phyloP scores from a whole-genome alignment of 2,329 filamentous ascomycete species.

The Calonectria naviculata region DNA sequence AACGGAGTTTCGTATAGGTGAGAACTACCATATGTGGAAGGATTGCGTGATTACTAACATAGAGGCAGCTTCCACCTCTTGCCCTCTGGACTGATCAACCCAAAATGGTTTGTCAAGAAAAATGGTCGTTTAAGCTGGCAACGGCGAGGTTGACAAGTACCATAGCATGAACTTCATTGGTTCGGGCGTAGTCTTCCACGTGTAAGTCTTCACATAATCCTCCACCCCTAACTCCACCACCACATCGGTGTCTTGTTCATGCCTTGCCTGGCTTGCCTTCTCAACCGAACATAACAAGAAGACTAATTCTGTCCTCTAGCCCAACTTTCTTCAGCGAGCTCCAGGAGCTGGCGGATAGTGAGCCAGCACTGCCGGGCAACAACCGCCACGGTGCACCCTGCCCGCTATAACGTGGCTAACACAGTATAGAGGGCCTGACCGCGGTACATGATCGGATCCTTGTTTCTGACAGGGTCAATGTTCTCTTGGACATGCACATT shows the following conservation, averaged over 20 bases:
- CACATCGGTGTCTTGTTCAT: conserved; percentile 32
- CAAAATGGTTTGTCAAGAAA: conserved; percentile 54
- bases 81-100: conserved; percentile 78
- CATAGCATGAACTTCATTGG: conserved; percentile 75
- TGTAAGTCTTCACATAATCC: conserved; percentile 46
- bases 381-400: too few relatives aligned
- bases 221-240: conserved; percentile 18
- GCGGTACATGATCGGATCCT: conserved; percentile 62
- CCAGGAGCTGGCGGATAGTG: conserved; percentile 48
- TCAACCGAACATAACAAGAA: conserved; percentile 32
- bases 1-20: conserved; percentile 52
- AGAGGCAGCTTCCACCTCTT: conserved; percentile 68
- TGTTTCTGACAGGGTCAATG: conserved; percentile 71
- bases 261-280: conserved; percentile 33
- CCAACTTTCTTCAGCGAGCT: conserved; percentile 56
- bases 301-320: conserved; percentile 38
- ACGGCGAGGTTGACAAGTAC: conserved; percentile 39
- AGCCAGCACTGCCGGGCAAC: too few relatives aligned
- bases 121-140: conserved; percentile 24
- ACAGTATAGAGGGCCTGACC: conserved; percentile 51
- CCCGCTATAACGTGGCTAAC: too few relatives aligned
- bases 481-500: conserved; percentile 74
- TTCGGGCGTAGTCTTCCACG: conserved; percentile 75
- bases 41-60: conserved; percentile 31
- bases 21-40: conserved; percentile 25